A percentile compares a stretch with the other conserved stretches of the same genome.
These are phyloP conservation scores for Ormosia semicastrata DNA, from an alignment of 306 rosid genomes.

Conservation along the genomic window DNA sequence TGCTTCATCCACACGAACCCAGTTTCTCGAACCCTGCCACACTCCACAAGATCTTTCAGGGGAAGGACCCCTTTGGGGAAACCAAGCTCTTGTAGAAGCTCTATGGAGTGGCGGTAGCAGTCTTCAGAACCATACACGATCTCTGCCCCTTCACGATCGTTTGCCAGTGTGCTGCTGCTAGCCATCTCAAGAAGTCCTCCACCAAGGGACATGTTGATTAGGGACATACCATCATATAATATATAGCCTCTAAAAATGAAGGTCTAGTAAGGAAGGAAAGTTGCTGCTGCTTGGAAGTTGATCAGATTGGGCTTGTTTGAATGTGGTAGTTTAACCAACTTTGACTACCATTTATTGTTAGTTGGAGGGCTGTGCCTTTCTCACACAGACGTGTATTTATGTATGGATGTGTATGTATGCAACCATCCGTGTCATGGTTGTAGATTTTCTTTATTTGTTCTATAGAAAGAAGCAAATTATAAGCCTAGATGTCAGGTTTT, in stretches of 20 bases:
- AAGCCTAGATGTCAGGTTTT: too few species aligned
- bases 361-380: neutral
- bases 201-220: neutral
- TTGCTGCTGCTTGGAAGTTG: constrained; percentile 36
- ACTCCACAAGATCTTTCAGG: constrained; percentile 65
- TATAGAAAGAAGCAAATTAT: too few species aligned
- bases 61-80: constrained; percentile 84
- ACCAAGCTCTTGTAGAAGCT: constrained; percentile 65
- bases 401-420: too few species aligned
- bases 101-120: constrained; percentile 50
- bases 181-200: constrained; percentile 17
- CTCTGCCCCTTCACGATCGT: constrained; percentile 67
- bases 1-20: constrained; percentile 91
- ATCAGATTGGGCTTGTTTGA: neutral
- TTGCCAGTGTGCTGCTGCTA: neutral
- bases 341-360: neutral
- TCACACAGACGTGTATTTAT: too few species aligned
- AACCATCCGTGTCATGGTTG: too few species aligned
- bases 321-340: constrained; percentile 43
- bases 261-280: neutral
- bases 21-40: constrained; percentile 69
- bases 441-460: too few species aligned
- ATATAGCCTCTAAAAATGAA: neutral
- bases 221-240: neutral
- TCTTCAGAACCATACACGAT: constrained; percentile 59